Base-by-base conservation (phyloP, 805 yeast species). In the Sugiyamaella lignohabitans region DNA sequence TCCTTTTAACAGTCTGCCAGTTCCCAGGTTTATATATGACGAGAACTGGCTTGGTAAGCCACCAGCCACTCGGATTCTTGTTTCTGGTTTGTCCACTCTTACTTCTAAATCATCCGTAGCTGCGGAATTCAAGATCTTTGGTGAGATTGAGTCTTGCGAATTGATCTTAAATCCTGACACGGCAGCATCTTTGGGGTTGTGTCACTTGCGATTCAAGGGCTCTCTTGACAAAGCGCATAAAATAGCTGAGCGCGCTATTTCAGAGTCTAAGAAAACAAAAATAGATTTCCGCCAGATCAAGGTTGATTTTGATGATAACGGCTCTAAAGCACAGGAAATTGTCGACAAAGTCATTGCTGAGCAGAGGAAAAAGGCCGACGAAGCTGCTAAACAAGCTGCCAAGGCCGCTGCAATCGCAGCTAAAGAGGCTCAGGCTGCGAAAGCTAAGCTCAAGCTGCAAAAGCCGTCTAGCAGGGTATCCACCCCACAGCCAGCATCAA, bases 141-240 rank as follows among this genome's bases (percentile, higher is more conserved):
- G 96, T 2, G 74, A 73, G 24, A 71, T 88, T 3, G 70, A 74
- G 22, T 79, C 77, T 35, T 65, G 83, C 42, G 75, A 76, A 49
- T 70, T 79, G 49, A 69, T 82, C 6, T 76, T 73, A 47, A 93
- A 88, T 58, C 86, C 91, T 0, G 69, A 71, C 19, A 80, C 85
- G 38, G 95, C 88, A 2, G 83, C 81, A 17, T 89, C 95, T 0
- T 63, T 88, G 36, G 93, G 95, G 6, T 68, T 87, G 19, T 82
- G 82, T 43, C 66, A 76, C 18, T 68, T 87, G 44, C 70, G 74
- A 49, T 88, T 74, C 63, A 80, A 72, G 17, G 75, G 74, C 48
- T 68, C 78, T 16, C 48, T 63, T n/a, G 74, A 71, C 20, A 54
- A 59, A 14, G 76, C 82, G 1, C 73, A 72, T 29, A 59, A 59